Evolutionary conservation across 768 basidiomycete genomes (phyloP), one percentile per base, ranked within the genome.

Genomic region (Tulasnella sp.): DNA sequence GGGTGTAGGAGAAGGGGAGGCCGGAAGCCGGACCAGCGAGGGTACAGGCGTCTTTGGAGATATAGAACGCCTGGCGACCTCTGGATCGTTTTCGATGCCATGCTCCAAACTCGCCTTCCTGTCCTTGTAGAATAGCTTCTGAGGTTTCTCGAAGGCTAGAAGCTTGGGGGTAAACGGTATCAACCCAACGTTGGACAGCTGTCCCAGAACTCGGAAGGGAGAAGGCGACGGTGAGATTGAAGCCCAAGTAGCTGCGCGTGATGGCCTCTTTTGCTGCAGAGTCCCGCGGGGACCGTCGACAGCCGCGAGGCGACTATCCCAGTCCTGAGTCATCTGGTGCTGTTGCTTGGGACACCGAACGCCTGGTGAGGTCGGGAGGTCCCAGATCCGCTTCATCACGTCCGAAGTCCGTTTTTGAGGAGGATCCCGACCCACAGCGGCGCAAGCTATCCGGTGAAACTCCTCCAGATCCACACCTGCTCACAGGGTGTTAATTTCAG

Each of bases 361-460:
- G 58, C 87, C 85, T 11, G 89, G 88, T 7, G 87, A 88, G 1
- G 83, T 81, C 5, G 86, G 84, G 54, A 87, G 87, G 22, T 86
- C 85, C 87, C 88, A 90, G 77, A 89, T 79, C 7, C 77, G 75
- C 9, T 83, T 86, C 58, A 84, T 84, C 86, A 87, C 89, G 74
- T 92, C 90, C 37, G 89, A 88, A 24, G 89, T 84, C 72, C 90
- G 89, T 81, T 92, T 91, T 42, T 88, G 84, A 6, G 85, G 84
- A 28, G 86, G 82, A 79, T 92, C 92, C 75, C 88, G 88, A 4
- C 92, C 92, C 12, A 91, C 86, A 1, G 87, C 87, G 22, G 88
- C 87, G 37, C 87, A 88, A 0, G 93, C 93, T 79, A 92, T 88
- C 2, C 85, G 84, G 80, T 93, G 89, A 20, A 93, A 85, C 28